Base-by-base conservation (phyloP, 2,329 filamentous ascomycete genomes). In the Aureobasidium pullulans region DNA sequence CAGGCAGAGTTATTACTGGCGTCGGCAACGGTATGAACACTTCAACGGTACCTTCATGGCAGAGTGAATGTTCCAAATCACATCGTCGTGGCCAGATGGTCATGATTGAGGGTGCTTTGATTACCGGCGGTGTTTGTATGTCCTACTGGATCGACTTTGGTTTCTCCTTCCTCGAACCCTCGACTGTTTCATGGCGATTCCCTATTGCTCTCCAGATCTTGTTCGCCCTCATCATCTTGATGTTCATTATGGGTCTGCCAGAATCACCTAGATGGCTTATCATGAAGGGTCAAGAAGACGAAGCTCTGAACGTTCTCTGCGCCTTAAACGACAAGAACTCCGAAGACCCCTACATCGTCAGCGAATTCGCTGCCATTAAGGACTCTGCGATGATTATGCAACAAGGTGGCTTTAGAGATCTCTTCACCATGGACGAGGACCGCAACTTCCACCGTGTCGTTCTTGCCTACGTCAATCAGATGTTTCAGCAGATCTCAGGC, bases 211-310 rank as follows among this genome's bases (percentile, higher is more conserved):
- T 82, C 65, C 80, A 82, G 66, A 79, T 80, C 60, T 64, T 81
- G 60, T 82, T 83, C 61, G 78, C 79, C 0, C 60, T 77, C 3
- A 69, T 81, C 28, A 80, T 82, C 19, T 71, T 80, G 44, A 64
- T 61, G 10, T 75, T 76, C 49, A 72, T 80, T 46, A 69, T 79
- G 60, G 70, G 71, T n/a, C 71, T 81, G 1, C 79, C 79, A 3
- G 81, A 83, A 64, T 81, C 78, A 0, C 80, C 80, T 3, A 75
- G 81, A 48, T 82, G 81, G 79, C 73, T 85, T 6, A 77, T 84
- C 29, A 68, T 83, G 49, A 81, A 81, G 66, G 81, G 81, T 42
- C 73, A 75, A 13, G 79, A 82, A 62, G 76, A 81, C 19, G 76
- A 81, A 63, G 79, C 79, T 0, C 66, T 75, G 10, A 68, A 75